A percentile compares a stretch with the other conserved stretches of the same genome.
phyloP scores from a whole-genome alignment of 139 green algal species.

The Diplosphaera chodatii region DNA sequence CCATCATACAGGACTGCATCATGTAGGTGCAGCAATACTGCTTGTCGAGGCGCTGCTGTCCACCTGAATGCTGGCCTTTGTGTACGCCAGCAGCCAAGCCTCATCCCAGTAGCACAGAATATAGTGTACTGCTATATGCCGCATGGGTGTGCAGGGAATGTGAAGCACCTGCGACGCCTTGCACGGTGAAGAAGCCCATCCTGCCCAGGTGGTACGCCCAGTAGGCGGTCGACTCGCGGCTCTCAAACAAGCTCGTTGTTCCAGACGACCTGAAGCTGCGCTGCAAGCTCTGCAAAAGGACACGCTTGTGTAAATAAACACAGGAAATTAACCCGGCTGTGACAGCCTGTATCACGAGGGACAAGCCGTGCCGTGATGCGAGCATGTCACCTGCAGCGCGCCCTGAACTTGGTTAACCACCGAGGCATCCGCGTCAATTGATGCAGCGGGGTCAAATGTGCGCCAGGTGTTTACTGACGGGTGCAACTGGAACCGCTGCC shows the following conservation, averaged over 20 bases:
- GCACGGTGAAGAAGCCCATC: slow-evolving; percentile 56
- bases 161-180: slow-evolving; percentile 34
- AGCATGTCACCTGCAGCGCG: background rate
- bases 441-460: slow-evolving; percentile 3
- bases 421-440: background rate
- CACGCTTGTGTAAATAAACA: too few species aligned
- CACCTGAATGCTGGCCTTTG: too few species aligned
- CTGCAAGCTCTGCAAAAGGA: slow-evolving; percentile 8
- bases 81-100: background rate
- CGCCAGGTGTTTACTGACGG: slow-evolving; percentile 8
- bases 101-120: background rate
- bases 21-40: too few species aligned
- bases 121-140: background rate
- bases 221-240: slow-evolving; percentile 42
- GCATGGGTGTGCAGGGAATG: background rate
- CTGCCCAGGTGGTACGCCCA: slow-evolving; percentile 69
- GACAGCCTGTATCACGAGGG: too few species aligned
- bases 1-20: too few species aligned
- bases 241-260: slow-evolving; percentile 17
- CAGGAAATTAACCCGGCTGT: too few species aligned
- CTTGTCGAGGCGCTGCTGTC: too few species aligned
- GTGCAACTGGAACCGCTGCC: slow-evolving; percentile 17
- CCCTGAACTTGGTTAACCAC: slow-evolving; percentile 8
- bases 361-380: slow-evolving; percentile 2
- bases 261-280: slow-evolving; percentile 12